Evolutionary conservation across 2,329 filamentous ascomycete genomes (phyloP).

Genomic region (Ophiocordyceps robertsii): DNA sequence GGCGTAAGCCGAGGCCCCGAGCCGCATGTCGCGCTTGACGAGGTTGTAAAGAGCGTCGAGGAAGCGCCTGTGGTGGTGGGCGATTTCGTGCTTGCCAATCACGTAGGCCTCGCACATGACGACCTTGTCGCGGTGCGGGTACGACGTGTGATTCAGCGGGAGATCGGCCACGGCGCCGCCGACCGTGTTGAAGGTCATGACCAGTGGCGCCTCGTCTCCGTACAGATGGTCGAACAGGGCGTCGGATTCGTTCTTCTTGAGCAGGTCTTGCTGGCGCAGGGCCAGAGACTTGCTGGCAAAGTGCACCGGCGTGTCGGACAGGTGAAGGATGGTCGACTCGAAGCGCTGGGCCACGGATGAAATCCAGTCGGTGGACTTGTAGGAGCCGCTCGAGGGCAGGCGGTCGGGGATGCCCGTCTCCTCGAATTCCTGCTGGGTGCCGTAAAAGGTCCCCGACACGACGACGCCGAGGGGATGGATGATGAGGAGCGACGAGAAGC

Average conservation of each 20-base stretch:
- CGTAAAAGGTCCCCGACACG: slow-evolving; percentile 49
- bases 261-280: slow-evolving; percentile 33
- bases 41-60: slow-evolving; percentile 34
- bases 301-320: slow-evolving; percentile 30
- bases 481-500: slow-evolving; percentile 44
- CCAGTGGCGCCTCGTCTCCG: slow-evolving; percentile 18
- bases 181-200: slow-evolving; percentile 43
- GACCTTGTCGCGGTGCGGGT: slow-evolving; percentile 49
- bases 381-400: slow-evolving; percentile 27
- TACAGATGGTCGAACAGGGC: slow-evolving; percentile 42
- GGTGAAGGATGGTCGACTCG: slow-evolving; percentile 31
- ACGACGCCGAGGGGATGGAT: slow-evolving; percentile 38
- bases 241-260: slow-evolving; percentile 29
- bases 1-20: slow-evolving; percentile 39
- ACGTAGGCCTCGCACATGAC: slow-evolving; percentile 52
- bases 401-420: slow-evolving; percentile 32
- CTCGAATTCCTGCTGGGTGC: slow-evolving; percentile 40
- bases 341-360: slow-evolving; percentile 40
- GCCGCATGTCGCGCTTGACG: slow-evolving; percentile 22
- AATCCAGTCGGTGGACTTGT: slow-evolving; percentile 48
- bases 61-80: slow-evolving; percentile 32
- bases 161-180: slow-evolving; percentile 47
- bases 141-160: slow-evolving; percentile 41
- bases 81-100: slow-evolving; percentile 32
- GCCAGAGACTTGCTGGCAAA: slow-evolving; percentile 48